These are phyloP conservation scores for Thelonectria discophora DNA, from an alignment of 2,329 filamentous ascomycete genomes.

Conservation along the genomic window DNA sequence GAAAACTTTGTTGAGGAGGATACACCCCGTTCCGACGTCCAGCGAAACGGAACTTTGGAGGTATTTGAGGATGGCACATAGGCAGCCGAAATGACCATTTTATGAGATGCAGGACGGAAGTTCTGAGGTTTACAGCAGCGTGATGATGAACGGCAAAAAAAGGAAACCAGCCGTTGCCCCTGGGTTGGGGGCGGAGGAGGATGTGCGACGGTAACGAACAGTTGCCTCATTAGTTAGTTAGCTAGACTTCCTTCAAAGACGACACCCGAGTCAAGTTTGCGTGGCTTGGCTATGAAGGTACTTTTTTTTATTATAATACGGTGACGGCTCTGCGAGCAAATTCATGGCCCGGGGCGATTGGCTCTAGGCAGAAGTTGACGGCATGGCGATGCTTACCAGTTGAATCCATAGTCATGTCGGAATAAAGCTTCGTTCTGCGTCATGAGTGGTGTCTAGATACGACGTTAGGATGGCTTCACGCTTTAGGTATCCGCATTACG, in stretches of 20 bases:
- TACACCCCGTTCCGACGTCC: slow-evolving; percentile 31
- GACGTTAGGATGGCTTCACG: not conserved
- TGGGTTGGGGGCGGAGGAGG: slow-evolving; percentile 45
- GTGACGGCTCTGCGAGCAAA: not conserved
- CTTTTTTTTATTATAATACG: slow-evolving; percentile 18
- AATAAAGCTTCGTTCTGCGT: not conserved
- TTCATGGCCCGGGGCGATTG: not conserved
- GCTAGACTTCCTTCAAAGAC: slow-evolving; percentile 50
- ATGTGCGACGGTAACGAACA: slow-evolving; percentile 45
- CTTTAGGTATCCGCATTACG: no score
- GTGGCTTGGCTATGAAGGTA: slow-evolving; percentile 41
- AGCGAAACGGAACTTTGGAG: slow-evolving; percentile 36
- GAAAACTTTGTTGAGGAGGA: slow-evolving; percentile 44
- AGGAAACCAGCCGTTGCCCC: slow-evolving; percentile 41
- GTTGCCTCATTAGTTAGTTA: slow-evolving; percentile 47
- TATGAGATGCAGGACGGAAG: slow-evolving; percentile 48
- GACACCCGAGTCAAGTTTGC: slow-evolving; percentile 42
- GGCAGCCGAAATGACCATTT: slow-evolving; percentile 50
- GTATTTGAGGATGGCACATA: slow-evolving; percentile 44
- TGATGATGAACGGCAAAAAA: slow-evolving; percentile 46
- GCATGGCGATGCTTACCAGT: not conserved
- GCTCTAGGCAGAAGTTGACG: not conserved
- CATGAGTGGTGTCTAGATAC: not conserved
- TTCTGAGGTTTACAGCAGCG: slow-evolving; percentile 49
- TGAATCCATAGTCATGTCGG: not conserved